phyloP scores from a whole-genome alignment of 2,329 filamentous ascomycete species.

The Diaporthe sp. region DNA sequence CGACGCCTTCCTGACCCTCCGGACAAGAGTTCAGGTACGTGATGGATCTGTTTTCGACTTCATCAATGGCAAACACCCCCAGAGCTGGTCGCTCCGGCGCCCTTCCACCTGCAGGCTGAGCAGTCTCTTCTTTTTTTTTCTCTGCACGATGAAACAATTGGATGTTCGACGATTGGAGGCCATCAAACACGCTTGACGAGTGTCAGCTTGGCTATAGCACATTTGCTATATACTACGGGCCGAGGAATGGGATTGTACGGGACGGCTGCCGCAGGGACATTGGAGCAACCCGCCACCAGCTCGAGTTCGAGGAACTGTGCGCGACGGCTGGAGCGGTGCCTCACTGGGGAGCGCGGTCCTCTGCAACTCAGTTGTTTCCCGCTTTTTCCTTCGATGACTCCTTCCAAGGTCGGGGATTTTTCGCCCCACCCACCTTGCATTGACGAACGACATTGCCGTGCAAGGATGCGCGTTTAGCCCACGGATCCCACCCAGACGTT shows the following conservation, averaged over 20 bases:
- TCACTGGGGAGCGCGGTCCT: conserved; percentile 12
- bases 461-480: conserved; percentile 53
- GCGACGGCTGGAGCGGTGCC: conserved; percentile 12
- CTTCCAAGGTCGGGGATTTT: conserved; percentile 38
- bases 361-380: conserved; percentile 3
- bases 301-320: neutral
- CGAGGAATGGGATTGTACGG: neutral
- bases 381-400: conserved; percentile 32
- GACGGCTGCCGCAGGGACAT: conserved; percentile 1
- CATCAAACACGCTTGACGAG: conserved; percentile 34
- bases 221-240: conserved; percentile 11
- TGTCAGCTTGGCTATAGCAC: conserved; percentile 36
- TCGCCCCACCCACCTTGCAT: conserved; percentile 48
- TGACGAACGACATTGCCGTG: conserved; percentile 50
- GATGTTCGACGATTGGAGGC: conserved; percentile 11
- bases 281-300: conserved; percentile 8
- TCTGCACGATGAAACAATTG: conserved; percentile 8
- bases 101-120: neutral
- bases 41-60: conserved; percentile 42
- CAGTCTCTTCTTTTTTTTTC: neutral
- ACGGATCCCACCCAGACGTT: conserved; percentile 46
- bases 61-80: neutral
- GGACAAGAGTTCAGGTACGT: conserved; percentile 91
- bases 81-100: conserved; percentile 1
- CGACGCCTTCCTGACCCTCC: conserved; percentile 94